Conservation (phyloP, 139 green algal species). For the Trebouxia sp. region DNA sequence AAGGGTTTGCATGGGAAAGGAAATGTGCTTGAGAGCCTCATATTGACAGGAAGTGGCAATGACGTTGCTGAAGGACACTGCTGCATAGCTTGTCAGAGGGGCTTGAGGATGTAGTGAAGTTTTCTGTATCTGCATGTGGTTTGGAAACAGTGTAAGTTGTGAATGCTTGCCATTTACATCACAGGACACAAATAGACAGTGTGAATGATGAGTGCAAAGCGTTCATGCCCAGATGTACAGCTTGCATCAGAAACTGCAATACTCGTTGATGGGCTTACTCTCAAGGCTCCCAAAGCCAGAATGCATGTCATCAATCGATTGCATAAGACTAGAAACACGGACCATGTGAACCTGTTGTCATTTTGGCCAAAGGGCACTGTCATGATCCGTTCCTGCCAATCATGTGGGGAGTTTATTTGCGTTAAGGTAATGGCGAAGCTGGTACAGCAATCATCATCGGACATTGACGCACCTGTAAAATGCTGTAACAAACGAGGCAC, state of each 20-base stretch:
- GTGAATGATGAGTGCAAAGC: too few species aligned
- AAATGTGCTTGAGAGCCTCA: slow-evolving; percentile 96
- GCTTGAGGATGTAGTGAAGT: slow-evolving; percentile 37
- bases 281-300: slow-evolving; percentile 57
- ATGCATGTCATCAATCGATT: slow-evolving; percentile 87
- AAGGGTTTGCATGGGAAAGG: slow-evolving; percentile 93
- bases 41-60: slow-evolving; percentile 98
- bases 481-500: slow-evolving; percentile 1
- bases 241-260: too few species aligned
- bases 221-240: too few species aligned
- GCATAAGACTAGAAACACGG: slow-evolving; percentile 93
- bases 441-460: not conserved
- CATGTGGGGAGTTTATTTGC: too few species aligned
- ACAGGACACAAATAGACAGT: not conserved
- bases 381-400: slow-evolving; percentile 96
- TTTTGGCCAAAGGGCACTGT: slow-evolving; percentile 59
- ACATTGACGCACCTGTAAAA: slow-evolving; percentile 16
- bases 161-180: not conserved
- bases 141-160: not conserved
- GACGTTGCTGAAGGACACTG: slow-evolving; percentile 89
- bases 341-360: slow-evolving; percentile 83
- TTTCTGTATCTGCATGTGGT: not conserved
- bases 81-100: slow-evolving; percentile 70
- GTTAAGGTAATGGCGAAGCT: not conserved
- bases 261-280: slow-evolving; percentile 31